Conservation (phyloP, 108 stramenopile species). For the Phaeodactylum tricornutum region DNA sequence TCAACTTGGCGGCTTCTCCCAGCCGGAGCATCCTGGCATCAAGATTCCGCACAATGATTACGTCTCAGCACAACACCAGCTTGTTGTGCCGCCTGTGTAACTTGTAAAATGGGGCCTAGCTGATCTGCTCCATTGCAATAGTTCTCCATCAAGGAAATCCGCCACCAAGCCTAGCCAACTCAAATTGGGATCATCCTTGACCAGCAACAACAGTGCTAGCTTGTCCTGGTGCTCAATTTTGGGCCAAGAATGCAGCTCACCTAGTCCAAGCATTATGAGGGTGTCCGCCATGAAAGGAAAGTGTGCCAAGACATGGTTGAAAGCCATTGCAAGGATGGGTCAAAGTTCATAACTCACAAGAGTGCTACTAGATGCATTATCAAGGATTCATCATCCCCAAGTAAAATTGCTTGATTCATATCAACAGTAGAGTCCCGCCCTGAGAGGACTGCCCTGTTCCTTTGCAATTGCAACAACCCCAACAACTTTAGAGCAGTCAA, state of each 20-base stretch:
- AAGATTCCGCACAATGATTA: no score
- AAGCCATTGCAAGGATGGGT: conserved; percentile 35
- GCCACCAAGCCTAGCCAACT: conserved; percentile 44
- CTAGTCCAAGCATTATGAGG: conserved; percentile 41
- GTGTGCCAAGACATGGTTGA: conserved; percentile 50
- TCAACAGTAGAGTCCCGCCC: conserved; percentile 62
- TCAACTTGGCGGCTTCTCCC: not conserved
- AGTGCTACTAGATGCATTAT: conserved; percentile 47
- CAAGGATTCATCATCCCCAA: conserved; percentile 48
- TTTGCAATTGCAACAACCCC: conserved; percentile 64
- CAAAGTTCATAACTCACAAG: conserved; percentile 69
- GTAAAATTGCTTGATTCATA: conserved; percentile 66
- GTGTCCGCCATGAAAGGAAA: conserved; percentile 52
- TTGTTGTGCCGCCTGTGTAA: conserved; percentile 44
- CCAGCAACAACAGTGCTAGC: conserved; percentile 23
- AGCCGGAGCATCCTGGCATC: no score
- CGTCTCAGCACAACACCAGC: conserved; percentile 41
- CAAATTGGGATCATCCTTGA: conserved; percentile 1
- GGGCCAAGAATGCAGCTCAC: conserved; percentile 40
- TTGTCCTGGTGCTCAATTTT: conserved; percentile 31
- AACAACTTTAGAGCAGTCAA: conserved; percentile 58
- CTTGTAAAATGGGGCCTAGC: conserved; percentile 35
- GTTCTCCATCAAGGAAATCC: conserved; percentile 30
- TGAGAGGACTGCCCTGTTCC: conserved; percentile 59
- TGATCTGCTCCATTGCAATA: conserved; percentile 26